phyloP scores from a whole-genome alignment of 306 rosid genomes.

The Casuarina cunninghamiana region DNA sequence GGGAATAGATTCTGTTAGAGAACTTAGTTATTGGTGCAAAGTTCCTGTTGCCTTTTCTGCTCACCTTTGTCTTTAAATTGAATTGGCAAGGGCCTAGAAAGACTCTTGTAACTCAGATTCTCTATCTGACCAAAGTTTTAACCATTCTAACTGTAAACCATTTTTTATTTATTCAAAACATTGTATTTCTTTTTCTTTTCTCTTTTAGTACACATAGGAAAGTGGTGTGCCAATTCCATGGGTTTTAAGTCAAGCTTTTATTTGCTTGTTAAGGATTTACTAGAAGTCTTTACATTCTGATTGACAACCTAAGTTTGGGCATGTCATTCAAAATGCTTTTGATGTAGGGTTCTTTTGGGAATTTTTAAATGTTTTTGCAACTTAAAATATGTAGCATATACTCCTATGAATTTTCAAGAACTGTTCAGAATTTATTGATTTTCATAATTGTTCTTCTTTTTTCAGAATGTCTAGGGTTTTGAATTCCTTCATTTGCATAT shows the following conservation, averaged over 20 bases:
- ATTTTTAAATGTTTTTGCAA: neutral
- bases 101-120: neutral
- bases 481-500: neutral
- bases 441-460: neutral
- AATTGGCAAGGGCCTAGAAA: neutral
- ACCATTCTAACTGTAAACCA: neutral
- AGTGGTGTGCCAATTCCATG: neutral
- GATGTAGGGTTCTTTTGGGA: neutral
- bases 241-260: neutral
- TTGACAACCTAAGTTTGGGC: neutral
- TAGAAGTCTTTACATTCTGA: neutral
- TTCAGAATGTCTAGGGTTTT: neutral
- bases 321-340: neutral
- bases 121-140: neutral
- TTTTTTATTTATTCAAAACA: neutral
- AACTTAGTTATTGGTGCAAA: neutral
- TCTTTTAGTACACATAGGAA: neutral
- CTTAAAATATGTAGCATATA: neutral
- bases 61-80: neutral
- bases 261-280: neutral
- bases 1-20: neutral
- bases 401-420: neutral
- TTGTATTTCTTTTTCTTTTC: too few species aligned
- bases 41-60: neutral
- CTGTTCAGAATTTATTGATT: neutral